Base-by-base conservation (phyloP, 352 stramenopile genomes). In the Globisporangium barbulae region DNA sequence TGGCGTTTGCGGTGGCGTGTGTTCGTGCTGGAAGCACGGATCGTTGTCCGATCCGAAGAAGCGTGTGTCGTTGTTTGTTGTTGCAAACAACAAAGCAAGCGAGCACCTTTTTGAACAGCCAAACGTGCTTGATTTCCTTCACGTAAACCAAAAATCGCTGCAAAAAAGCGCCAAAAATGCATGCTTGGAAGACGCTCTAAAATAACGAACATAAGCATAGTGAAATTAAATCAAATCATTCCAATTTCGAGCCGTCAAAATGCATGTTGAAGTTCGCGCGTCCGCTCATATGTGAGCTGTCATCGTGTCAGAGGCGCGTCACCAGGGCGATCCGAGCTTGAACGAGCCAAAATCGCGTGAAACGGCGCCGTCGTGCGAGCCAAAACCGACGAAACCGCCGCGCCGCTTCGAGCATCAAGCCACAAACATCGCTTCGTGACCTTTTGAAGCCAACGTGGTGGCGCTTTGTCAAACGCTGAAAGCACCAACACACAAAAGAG, bases 191-290 rank as follows among this genome's bases (percentile, higher is more conserved):
- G 25, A 28, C 25, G 25, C 25, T 28, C 25, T 28, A 28, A 28
- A 28, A 28, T 1, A 28, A 28, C 25, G 2, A 28, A 28, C 25
- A 28, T 28, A 28, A 28, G 25, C 2, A 28, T 28, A 28, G 25
- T 28, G 2, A 28, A 28, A 28, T 28, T 28, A 28, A 28, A 2
- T 28, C 2, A 28, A 28, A 28, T 28, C 25, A 2, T 28, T 2
- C 25, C 2, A 2, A 28, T 28, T 28, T 28, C 2, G 25, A 28
- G 25, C 25, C 25, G 25, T 2, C 2, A 37, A 49, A 39, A 58
- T 52, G 59, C 59, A 64, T 57, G 59, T 64, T 64, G 59, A 64
- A 64, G 59, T 55, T 60, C 37, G 19, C 1, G 53, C 2, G 35
- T 49, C 25, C 21, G 39, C 41, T 48, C 41, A 48, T 3, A 45